These are phyloP conservation scores for Wickerhamiella sergipiensis DNA, from an alignment of 805 yeast genomes.

Conservation along the genomic window DNA sequence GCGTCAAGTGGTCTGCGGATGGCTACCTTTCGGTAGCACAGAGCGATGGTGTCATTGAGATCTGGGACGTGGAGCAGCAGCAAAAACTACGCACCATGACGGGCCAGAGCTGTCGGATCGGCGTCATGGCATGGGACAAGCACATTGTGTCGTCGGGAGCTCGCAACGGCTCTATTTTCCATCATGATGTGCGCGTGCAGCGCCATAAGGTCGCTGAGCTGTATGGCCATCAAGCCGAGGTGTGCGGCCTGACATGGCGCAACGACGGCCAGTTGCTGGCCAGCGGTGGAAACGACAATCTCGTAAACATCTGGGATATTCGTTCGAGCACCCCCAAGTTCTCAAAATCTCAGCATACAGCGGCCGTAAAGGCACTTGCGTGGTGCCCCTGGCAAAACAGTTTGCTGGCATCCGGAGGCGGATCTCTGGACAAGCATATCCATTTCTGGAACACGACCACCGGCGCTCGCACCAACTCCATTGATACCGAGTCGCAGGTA, in stretches of 20 bases:
- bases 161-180: conserved; percentile 69
- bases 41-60: conserved; percentile 71
- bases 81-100: conserved; percentile 67
- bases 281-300: conserved; percentile 87
- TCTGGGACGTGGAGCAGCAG: conserved; percentile 81
- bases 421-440: conserved; percentile 74
- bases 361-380: conserved; percentile 89
- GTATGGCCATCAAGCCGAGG: conserved; percentile 68
- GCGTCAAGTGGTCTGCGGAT: conserved; percentile 84
- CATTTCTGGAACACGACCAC: conserved; percentile 94
- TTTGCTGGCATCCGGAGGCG: conserved; percentile 93
- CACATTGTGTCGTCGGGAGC: conserved; percentile 77
- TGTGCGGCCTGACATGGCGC: conserved; percentile 84
- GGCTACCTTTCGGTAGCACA: conserved; percentile 78
- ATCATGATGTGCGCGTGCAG: conserved; percentile 81
- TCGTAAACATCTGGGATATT: conserved; percentile 88
- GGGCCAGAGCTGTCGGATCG: conserved; percentile 63
- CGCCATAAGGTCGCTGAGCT: conserved; percentile 52
- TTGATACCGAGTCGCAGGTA: conserved; percentile 88
- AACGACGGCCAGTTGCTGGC: conserved; percentile 75
- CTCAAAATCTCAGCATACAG: conserved; percentile 66
- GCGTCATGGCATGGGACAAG: conserved; percentile 72
- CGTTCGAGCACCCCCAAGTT: conserved; percentile 56
- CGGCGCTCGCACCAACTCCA: conserved; percentile 72
- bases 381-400: conserved; percentile 87